Evolutionary conservation across 2,329 filamentous ascomycete species (phyloP), one percentile per base, ranked within the genome.

Genomic region (Fusarium sterilihyphosum): DNA sequence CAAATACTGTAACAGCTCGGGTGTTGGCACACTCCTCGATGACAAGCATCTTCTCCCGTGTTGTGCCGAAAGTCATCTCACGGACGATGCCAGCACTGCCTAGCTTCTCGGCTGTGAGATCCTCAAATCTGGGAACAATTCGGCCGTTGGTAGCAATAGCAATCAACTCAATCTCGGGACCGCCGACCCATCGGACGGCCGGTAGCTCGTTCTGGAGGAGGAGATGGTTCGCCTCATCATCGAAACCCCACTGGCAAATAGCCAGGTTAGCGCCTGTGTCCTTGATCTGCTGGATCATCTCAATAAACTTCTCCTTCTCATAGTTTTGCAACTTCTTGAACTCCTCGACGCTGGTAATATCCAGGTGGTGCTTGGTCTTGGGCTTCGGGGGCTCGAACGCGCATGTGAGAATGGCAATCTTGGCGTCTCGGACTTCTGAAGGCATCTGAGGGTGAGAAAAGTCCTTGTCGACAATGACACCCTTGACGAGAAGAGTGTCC

Each of bases 401-500:
- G 83, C 96, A 99, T 59, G 96, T 99, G 69, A 99, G 87, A 80
- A 99, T 99, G 78, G 96, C 96, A 81, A 99, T 92, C 88, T 98
- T 98, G 81, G 96, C 97, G 84, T 99, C 95, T 79, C 88, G 90
- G 74, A 99, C 96, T 85, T 98, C 95, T 58, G 93, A 94, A 17
- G 96, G 96, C 96, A 99, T 99, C 86, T 99, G 96, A 18, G 96
- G 96, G 84, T 99, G 96, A 41, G 96, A 98, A 84, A 99, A 99
- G 86, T 99, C 97, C 88, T 99, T 99, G 90, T 99, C 96, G 83
- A 99, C 90, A 83, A 99, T 97, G 76, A 99, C 96, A 83, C 96
- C 96, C 86, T 98, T 97, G 78, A 99, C 96, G 49, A 99, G 91
- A 37, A 98, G 86, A 11, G 95, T 94, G 84, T 99, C 96, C 84